Percentiles rank a stretch among this genome's conserved stretches.
Conservation (phyloP, 2,329 filamentous ascomycete genomes). For the Colletotrichum spinosum region DNA sequence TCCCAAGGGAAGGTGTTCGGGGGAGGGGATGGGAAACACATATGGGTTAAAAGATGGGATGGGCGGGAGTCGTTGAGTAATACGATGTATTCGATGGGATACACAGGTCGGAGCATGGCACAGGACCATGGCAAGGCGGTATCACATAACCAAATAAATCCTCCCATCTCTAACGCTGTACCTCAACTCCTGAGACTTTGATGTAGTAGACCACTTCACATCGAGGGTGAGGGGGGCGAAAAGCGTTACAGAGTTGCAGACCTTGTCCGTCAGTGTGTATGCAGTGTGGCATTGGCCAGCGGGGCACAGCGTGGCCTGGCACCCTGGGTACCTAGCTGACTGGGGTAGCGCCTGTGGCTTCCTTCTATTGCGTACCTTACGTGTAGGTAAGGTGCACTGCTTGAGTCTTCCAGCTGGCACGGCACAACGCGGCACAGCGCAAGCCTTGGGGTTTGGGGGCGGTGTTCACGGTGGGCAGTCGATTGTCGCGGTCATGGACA, state of each 20-base stretch:
- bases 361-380: too few relatives aligned
- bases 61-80: slow-evolving; percentile 14
- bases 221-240: slow-evolving; percentile 18
- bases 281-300: slow-evolving; percentile 35
- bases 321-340: slow-evolving; percentile 6
- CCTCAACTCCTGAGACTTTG: neutral
- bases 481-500: too few relatives aligned
- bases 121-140: slow-evolving; percentile 21
- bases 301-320: too few relatives aligned
- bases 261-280: slow-evolving; percentile 33
- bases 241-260: slow-evolving; percentile 37
- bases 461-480: too few relatives aligned
- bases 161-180: neutral
- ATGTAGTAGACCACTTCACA: too few relatives aligned
- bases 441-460: too few relatives aligned
- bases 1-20: too few relatives aligned
- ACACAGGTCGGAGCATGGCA: neutral
- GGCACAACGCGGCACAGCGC: too few relatives aligned
- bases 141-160: slow-evolving; percentile 25
- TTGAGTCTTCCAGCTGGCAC: too few relatives aligned
- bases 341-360: slow-evolving; percentile 7
- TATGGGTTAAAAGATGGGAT: slow-evolving; percentile 30
- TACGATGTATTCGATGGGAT: slow-evolving; percentile 9
- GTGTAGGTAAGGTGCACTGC: too few relatives aligned
- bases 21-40: neutral